Evolutionary conservation across 306 rosid species (phyloP), one percentile per base, ranked within the genome.

Genomic region (Crataegus laevigata): DNA sequence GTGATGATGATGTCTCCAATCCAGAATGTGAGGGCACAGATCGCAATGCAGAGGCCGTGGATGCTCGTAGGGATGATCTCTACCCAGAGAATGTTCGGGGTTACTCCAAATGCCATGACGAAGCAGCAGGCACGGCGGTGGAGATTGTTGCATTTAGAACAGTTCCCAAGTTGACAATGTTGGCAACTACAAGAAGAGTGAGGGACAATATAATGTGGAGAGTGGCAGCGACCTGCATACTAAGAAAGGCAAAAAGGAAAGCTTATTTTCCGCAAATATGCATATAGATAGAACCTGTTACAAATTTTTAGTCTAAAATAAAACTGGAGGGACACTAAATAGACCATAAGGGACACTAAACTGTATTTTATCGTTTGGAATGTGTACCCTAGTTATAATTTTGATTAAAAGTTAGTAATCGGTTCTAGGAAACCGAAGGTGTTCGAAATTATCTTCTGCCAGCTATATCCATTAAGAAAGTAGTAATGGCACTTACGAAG

Each of bases 31-130:
- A 89, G 88, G n/a, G 91, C 84, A 42, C 90, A 85, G 22, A 88
- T 63, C 8, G 96, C 81, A 75, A 88, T 87, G 87, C 96, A 88
- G 68, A 87, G 81, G 78, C 93, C 88, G 1, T 91, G 93, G 61
- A 88, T 85, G 24, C 77, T 75, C 18, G 91, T 91, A 21, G 96
- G 91, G 80, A 88, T 88, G 78, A 91, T 88, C 77, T 87, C 93
- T 24, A 93, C 74, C 60, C 96, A 91, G 21, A 91, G 67, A 72
- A 87, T 82, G 81, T 87, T 91, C 11, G 91, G 93, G 77, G 88
- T 88, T 6, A 84, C 82, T 25, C 96, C 93, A 1, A 87, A 67
- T 4, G 88, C 93, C 96, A 87, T 91, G 79, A 89, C 86, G 66
- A 91, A 91, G 81, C 78, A 65, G 59, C 93, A 88, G 74, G 85